These are phyloP conservation scores for Yamadazyma dushanensis DNA, from an alignment of 1,139 yeast genomes.

Conservation along the genomic window DNA sequence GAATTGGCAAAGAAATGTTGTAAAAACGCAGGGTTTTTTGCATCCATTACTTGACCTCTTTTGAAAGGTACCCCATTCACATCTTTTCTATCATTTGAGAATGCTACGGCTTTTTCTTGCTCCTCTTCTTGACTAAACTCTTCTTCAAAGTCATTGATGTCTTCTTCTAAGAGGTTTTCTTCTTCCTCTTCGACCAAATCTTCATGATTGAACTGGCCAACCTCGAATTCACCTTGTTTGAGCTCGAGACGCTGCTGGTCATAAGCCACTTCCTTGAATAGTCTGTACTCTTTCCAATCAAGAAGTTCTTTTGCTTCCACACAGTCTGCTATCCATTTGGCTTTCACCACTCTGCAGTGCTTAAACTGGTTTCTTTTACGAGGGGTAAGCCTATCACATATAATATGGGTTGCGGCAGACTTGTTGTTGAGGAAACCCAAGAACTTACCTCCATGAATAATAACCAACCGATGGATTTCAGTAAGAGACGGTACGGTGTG, in stretches of 20 bases:
- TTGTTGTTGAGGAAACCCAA: conserved; percentile 68
- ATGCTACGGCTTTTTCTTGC: background rate
- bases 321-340: conserved; percentile 79
- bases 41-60: conserved; percentile 37
- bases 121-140: conserved; percentile 4
- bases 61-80: conserved; percentile 4
- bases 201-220: conserved; percentile 11
- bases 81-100: conserved; percentile 7
- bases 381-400: conserved; percentile 79
- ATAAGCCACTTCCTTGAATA: conserved; percentile 52
- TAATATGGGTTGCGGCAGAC: conserved; percentile 76
- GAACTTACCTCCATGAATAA: conserved; percentile 79
- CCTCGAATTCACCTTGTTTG: conserved; percentile 8
- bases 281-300: conserved; percentile 67
- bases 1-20: conserved; percentile 74
- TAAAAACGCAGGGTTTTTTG: conserved; percentile 79
- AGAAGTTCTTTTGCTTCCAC: conserved; percentile 46
- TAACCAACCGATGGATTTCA: conserved; percentile 69
- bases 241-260: conserved; percentile 47
- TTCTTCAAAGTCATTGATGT: conserved; percentile 4
- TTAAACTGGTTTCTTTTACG: conserved; percentile 65
- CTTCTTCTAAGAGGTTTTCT: conserved; percentile 8
- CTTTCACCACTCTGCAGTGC: conserved; percentile 73
- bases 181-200: conserved; percentile 12
- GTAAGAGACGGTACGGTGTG: conserved; percentile 76